Conservation (phyloP, 2,329 filamentous ascomycete genomes). For the Aspergillus neoniger region DNA sequence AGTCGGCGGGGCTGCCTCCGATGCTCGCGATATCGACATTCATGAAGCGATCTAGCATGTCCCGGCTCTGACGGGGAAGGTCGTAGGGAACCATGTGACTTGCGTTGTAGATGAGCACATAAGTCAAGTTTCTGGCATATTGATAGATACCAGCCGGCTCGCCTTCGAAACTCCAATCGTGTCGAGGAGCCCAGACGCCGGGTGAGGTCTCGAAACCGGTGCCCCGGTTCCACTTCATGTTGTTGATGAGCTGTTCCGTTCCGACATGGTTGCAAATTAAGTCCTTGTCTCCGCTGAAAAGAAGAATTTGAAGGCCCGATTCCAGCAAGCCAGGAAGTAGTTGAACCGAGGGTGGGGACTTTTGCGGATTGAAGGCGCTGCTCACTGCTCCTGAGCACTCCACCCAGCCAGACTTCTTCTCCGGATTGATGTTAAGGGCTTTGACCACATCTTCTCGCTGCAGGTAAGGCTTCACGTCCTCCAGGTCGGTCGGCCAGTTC, state of each 20-base stretch:
- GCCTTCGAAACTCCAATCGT: slow-evolving; percentile 91
- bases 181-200: slow-evolving; percentile 86
- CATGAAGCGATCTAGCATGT: slow-evolving; percentile 98
- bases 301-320: slow-evolving; percentile 70
- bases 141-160: slow-evolving; percentile 90
- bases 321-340: slow-evolving; percentile 77
- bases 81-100: slow-evolving; percentile 99
- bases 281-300: slow-evolving; percentile 93
- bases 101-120: slow-evolving; percentile 91
- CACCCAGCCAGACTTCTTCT: slow-evolving; percentile 84
- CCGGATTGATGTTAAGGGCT: slow-evolving; percentile 79
- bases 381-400: slow-evolving; percentile 86
- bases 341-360: slow-evolving; percentile 71
- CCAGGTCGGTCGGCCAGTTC: slow-evolving; percentile 94
- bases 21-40: slow-evolving; percentile 87
- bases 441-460: slow-evolving; percentile 74
- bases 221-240: slow-evolving; percentile 87
- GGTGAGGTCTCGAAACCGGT: slow-evolving; percentile 87
- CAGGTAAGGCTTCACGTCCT: slow-evolving; percentile 77
- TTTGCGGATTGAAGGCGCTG: slow-evolving; percentile 65
- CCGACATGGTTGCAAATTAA: slow-evolving; percentile 97
- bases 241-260: slow-evolving; percentile 86
- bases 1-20: slow-evolving; percentile 76
- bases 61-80: slow-evolving; percentile 77
- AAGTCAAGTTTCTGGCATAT: slow-evolving; percentile 90